Conservation (phyloP, 2,329 filamentous ascomycete species). For the Simplicillium aogashimaense region DNA sequence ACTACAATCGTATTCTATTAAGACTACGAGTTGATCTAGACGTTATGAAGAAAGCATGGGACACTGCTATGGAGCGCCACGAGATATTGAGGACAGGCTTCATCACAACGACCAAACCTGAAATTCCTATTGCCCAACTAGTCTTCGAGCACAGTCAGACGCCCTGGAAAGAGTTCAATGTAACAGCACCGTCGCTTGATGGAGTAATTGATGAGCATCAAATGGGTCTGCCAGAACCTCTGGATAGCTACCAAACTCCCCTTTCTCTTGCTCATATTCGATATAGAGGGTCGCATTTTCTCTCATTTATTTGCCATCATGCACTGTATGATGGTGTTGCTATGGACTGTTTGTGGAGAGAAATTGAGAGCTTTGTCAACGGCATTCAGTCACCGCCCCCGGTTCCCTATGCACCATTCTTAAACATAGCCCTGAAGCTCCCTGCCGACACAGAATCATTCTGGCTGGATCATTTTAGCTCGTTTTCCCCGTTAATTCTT, state of each 20-base stretch:
- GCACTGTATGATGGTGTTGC: slow-evolving; percentile 81
- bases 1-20: slow-evolving; percentile 65
- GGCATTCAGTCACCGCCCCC: slow-evolving; percentile 35
- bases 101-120: slow-evolving; percentile 47
- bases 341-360: slow-evolving; percentile 57
- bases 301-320: slow-evolving; percentile 58
- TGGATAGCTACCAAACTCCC: slow-evolving; percentile 36
- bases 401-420: slow-evolving; percentile 52
- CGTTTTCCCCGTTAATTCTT: slow-evolving; percentile 13
- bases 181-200: slow-evolving; percentile 20
- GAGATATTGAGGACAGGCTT: slow-evolving; percentile 74
- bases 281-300: slow-evolving; percentile 18
- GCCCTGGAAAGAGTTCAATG: slow-evolving; percentile 28
- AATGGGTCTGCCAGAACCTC: slow-evolving; percentile 20
- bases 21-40: slow-evolving; percentile 39
- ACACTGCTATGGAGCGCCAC: slow-evolving; percentile 52
- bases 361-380: slow-evolving; percentile 53
- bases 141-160: slow-evolving; percentile 41
- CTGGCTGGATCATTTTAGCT: slow-evolving; percentile 50
- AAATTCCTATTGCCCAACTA: slow-evolving; percentile 62
- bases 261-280: slow-evolving; percentile 33
- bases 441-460: slow-evolving; percentile 46
- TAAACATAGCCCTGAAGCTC: slow-evolving; percentile 45
- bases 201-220: slow-evolving; percentile 29
- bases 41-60: slow-evolving; percentile 51